A percentile compares a stretch with the other conserved stretches of the same genome.
phyloP scores from a whole-genome alignment of 2,329 filamentous ascomycete species.

The Sclerotinia spermophila region DNA sequence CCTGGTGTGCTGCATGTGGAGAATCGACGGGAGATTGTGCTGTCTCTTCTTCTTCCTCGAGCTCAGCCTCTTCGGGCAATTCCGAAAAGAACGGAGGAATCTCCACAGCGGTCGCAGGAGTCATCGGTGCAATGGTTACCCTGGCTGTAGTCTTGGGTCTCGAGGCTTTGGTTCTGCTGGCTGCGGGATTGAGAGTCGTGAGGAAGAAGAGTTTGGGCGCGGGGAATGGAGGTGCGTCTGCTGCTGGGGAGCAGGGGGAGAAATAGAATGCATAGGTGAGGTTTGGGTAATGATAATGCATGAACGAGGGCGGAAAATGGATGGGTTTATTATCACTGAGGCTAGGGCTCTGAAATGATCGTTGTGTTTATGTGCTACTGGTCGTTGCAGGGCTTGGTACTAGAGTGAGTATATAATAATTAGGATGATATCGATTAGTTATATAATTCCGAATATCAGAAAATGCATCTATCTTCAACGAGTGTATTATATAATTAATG shows the following conservation, averaged over 20 bases:
- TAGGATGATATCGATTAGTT: not conserved
- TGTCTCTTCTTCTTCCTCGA: conserved; percentile 29
- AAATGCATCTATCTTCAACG: not conserved
- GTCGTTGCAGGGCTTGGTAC: too few species aligned
- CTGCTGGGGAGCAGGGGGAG: not conserved
- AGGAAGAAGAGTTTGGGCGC: conserved; percentile 47
- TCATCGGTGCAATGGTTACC: conserved; percentile 71
- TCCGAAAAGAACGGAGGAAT: conserved; percentile 41
- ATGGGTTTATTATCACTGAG: too few species aligned
- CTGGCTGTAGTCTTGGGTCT: conserved; percentile 59
- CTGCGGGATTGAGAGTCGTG: conserved; percentile 56
- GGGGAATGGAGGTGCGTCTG: not conserved
- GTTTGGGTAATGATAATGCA: not conserved
- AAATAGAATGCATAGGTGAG: not conserved
- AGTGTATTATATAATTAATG: not conserved
- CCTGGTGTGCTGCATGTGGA: conserved; percentile 75
- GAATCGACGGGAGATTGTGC: conserved; percentile 66
- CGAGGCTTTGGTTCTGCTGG: conserved; percentile 49
- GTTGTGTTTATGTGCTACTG: too few species aligned
- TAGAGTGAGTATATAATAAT: too few species aligned
- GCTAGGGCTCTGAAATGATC: too few species aligned
- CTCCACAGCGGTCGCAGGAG: conserved; percentile 70
- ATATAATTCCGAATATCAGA: not conserved
- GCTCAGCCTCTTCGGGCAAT: conserved; percentile 18
- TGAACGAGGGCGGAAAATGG: not conserved